Base-by-base conservation (phyloP, 768 basidiomycete genomes). In the Suillus alpinus region DNA sequence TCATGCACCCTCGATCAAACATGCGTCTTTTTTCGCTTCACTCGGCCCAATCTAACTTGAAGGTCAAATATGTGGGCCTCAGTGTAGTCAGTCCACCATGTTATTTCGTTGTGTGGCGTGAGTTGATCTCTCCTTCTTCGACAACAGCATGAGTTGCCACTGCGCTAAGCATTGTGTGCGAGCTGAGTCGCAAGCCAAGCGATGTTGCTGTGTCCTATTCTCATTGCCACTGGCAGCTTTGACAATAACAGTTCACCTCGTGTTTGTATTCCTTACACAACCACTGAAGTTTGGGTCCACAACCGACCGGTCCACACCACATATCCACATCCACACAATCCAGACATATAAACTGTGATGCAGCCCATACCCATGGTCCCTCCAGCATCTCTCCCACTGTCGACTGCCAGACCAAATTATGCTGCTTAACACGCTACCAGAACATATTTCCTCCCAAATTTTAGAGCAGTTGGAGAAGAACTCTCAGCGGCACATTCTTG, bases 241-340 rank as follows among this genome's bases (percentile, higher is more conserved):
- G 23, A 61, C 49, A 16, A 32, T 26, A 26, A 3, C 26, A 26
- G 26, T 41, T 59, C 18, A 66, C 66, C 71, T 73, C 71, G 69
- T 71, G 71, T 56, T 37, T 51, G 63, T 68, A 72, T 69, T 43
- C 57, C 14, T 43, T 60, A 39, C 36, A 40, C 20, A 31, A 64
- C 65, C 58, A 62, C 63, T 62, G 65, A 63, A 55, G 59, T 41
- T 34, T 51, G 16, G 60, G 71, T 68, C 69, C 72, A 73, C 70
- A 65, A 59, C 64, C 60, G 59, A n/a, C 59, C 60, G 32, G 6
- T n/a, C 59, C 59, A 37, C 52, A 50, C 59, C 59, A 37, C 52
- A 50, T 18, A 14, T 39, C 41, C 29, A 39, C 34, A 8, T 16
- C 29, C 18, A 49, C 49, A 32, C 18, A 18, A 18, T 18, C 3